Base-by-base conservation (phyloP, 129 eudicot species). In the Flaveria linearis region DNA sequence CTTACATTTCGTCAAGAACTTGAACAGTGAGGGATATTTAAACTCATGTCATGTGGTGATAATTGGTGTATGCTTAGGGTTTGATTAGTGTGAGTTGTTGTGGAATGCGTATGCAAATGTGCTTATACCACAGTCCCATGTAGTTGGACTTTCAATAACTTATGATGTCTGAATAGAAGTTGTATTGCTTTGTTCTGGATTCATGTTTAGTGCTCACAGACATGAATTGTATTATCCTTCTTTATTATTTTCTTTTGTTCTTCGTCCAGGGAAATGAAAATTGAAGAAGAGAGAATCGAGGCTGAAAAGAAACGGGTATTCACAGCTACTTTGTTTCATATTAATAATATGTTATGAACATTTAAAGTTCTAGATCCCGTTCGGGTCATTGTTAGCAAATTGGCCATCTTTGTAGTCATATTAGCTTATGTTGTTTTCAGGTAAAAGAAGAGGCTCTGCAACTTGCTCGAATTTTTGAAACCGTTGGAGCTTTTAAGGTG, bases 401-500 rank as follows among this genome's bases (percentile, higher is more conserved):
- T 26, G 71, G 42, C 51, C 28, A 66, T 73, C 55, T 17, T 62
- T 71, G 30, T 49, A 65, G 23, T 72, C 43, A 61, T 26, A 49
- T 47, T 52, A 26, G 60, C n/a, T 42, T 41, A 9, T 45, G 45
- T 28, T 64, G 58, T 12, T 69, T 16, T 25, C 46, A 94, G 98
- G 98, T 87, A 25, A 94, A 83, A 83, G 97, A 95, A 80, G 99
- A 95, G 83, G 99, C 99, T 18, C 85, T 87, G 23, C 96, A 91
- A 80, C 92, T 95, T 50, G 99, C 97, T 81, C 74, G 74, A 55
- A 80, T 95, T 60, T 95, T 95, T 66, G 92, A 95, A 88, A 87
- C 97, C 46, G 92, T 87, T 73, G 99, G 99, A 81, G 91, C 96
- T 65, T 95, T 95, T 76, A 95, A 91, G 85, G 94, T 95, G 82